A percentile compares a stretch with the other conserved stretches of the same genome.
phyloP scores from a whole-genome alignment of 2,329 filamentous ascomycete species.

The Fusarium virguliforme region DNA sequence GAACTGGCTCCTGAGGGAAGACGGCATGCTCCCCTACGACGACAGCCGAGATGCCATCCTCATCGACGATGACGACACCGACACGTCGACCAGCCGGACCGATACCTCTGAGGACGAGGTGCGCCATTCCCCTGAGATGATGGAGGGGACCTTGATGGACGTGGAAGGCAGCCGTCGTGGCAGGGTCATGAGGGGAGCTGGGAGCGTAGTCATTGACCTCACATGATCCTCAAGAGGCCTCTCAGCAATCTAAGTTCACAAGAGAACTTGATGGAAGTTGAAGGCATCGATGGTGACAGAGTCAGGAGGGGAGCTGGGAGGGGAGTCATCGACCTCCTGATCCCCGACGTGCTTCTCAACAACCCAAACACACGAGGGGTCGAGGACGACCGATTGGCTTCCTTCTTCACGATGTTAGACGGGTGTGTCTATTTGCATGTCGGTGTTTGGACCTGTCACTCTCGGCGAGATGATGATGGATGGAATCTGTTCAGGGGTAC shows the following conservation, averaged over 20 bases:
- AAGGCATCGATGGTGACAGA: neutral
- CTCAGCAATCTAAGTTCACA: neutral
- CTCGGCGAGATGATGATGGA: neutral
- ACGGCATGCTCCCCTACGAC: slow-evolving; percentile 55
- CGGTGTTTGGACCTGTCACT: slow-evolving; percentile 21
- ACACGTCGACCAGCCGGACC: slow-evolving; percentile 21
- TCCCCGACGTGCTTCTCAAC: neutral
- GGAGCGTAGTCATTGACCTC: slow-evolving; percentile 43
- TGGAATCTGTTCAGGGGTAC: slow-evolving; percentile 14
- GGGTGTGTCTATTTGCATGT: slow-evolving; percentile 3
- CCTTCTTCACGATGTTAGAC: slow-evolving; percentile 8
- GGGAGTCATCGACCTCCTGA: slow-evolving; percentile 46
- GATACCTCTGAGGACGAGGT: slow-evolving; percentile 21
- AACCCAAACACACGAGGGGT: neutral
- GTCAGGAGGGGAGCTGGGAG: slow-evolving; percentile 17
- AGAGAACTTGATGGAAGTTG: slow-evolving; percentile 18
- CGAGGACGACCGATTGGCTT: neutral
- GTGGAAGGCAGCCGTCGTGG: neutral
- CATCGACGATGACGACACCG: slow-evolving; percentile 49
- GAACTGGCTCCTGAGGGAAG: slow-evolving; percentile 62
- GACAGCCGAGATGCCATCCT: slow-evolving; percentile 44
- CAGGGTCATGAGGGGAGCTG: slow-evolving; percentile 10
- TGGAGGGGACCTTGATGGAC: slow-evolving; percentile 40
- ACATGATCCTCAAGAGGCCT: slow-evolving; percentile 27
- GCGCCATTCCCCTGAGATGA: slow-evolving; percentile 46